Base-by-base conservation (phyloP, 1,139 yeast species). In the Yamadazyma triangularis region DNA sequence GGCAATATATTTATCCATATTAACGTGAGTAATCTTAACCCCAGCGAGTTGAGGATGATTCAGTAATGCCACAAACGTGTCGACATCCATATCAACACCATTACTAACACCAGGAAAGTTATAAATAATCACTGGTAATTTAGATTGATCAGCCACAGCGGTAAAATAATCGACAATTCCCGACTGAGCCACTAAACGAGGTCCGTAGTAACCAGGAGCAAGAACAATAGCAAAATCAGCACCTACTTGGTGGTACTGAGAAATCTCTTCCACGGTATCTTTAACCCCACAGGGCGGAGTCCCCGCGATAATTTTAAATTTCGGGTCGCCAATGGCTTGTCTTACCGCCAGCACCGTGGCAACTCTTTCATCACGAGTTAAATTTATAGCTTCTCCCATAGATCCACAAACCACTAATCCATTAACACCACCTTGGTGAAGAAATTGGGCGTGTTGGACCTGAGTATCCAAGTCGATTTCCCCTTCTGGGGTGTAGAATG, bases 331-430 rank as follows among this genome's bases (percentile, higher is more conserved):
- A n/a, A 61, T 38, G 0, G 51, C 57, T 8, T 40, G 39, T 33
- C 45, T 48, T 8, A 51, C 29, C 5, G 46, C 37, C 7, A 32
- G 36, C n/a, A 64, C 43, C 8, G 60, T 37, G 1, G 43, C 29
- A n/a, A 44, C 41, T 34, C 70, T 47, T 40, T 64, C 76, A 36
- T 48, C 44, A 40, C 47, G 50, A 5, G 58, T 60, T 40, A 55
- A 45, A 38, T 63, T 64, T 11, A 60, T 53, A 15, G 60, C 53
- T 42, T 64, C 70, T 8, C 70, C 71, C 47, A 60, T 70, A 21
- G 77, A 69, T 3, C 78, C 79, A 40, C 68, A 55, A 11, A 71
- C 44, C 8, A 70, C 73, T 8, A 67, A 50, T 11, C 78, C 78
- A 30, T 51, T 47, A 34, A 72, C 60, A 2, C 77, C 78, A 30